Conservation (phyloP, 2,329 filamentous ascomycete species). For the Ambrosiella cleistominuta region DNA sequence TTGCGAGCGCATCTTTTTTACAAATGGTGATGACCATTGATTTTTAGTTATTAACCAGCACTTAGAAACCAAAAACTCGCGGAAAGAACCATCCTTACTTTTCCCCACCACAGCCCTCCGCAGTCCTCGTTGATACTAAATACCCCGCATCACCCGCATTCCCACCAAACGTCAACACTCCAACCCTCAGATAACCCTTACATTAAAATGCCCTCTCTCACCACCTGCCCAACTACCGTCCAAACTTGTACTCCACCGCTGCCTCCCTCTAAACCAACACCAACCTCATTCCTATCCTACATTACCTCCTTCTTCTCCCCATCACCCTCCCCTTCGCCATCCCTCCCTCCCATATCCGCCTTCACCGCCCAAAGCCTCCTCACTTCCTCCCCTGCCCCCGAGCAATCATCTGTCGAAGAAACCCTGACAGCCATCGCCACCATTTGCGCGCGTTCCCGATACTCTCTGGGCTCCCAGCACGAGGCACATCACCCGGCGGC, state of each 20-base stretch:
- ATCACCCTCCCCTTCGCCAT: background rate
- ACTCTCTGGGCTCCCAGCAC: slow-evolving; percentile 49
- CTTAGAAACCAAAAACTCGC: too few relatives aligned
- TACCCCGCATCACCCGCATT: background rate
- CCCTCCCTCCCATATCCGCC: background rate
- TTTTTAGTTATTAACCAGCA: too few relatives aligned
- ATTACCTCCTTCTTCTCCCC: background rate
- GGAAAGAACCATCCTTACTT: too few relatives aligned
- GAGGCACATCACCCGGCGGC: slow-evolving; percentile 40
- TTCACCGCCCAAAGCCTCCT: background rate
- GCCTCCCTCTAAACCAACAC: background rate
- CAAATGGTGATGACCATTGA: too few relatives aligned
- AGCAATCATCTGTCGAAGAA: slow-evolving; percentile 36
- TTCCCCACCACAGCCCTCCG: too few relatives aligned
- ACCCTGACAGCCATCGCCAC: slow-evolving; percentile 32
- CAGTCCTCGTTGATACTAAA: background rate
- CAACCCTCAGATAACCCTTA: background rate
- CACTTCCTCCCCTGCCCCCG: background rate
- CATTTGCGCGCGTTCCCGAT: slow-evolving; percentile 46
- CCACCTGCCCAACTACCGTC: background rate
- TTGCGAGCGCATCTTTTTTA: too few relatives aligned
- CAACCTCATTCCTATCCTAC: background rate
- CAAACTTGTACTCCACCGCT: too few relatives aligned
- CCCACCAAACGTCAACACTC: background rate
- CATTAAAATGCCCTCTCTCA: background rate